Evolutionary conservation across 2,329 filamentous ascomycete genomes (phyloP).

Genomic region (Phialophora expanda): DNA sequence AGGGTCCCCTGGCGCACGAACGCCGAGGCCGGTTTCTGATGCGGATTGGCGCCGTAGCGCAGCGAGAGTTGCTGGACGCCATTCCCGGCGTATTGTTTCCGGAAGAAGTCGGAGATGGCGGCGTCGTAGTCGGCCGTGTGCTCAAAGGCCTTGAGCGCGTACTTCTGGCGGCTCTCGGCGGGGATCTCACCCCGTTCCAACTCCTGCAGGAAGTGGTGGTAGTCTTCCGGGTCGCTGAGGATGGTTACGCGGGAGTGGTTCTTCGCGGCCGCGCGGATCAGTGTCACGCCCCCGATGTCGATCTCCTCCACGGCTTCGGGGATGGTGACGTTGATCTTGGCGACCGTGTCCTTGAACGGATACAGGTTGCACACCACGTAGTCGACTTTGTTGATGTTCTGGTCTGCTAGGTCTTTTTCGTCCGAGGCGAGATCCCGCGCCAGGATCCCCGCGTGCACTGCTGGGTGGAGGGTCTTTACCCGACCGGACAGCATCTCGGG

Average conservation of each 20-base stretch:
- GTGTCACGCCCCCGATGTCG: conserved; percentile 95
- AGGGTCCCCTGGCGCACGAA: conserved; percentile 74
- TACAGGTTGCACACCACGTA: conserved; percentile 98
- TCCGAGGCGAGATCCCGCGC: conserved; percentile 93
- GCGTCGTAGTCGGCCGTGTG: conserved; percentile 97
- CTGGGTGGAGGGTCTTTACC: conserved; percentile 95
- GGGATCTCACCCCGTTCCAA: conserved; percentile 85
- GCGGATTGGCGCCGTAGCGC: conserved; percentile 94
- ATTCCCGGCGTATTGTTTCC: conserved; percentile 89
- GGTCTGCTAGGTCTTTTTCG: conserved; percentile 93
- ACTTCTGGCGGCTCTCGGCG: conserved; percentile 81
- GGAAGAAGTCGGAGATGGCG: conserved; percentile 95
- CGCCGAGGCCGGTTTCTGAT: conserved; percentile 94
- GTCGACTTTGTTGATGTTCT: conserved; percentile 94
- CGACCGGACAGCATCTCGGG: conserved; percentile 94
- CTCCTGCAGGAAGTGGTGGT: conserved; percentile 90
- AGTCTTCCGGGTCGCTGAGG: conserved; percentile 90
- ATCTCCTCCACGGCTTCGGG: conserved; percentile 98
- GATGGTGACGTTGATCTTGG: conserved; percentile 95
- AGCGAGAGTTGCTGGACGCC: conserved; percentile 83
- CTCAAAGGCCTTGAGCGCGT: conserved; percentile 97
- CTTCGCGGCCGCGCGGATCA: conserved; percentile 95
- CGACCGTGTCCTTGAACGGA: conserved; percentile 97
- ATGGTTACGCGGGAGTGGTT: conserved; percentile 96
- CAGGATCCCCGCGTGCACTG: conserved; percentile 83